Percentiles rank a stretch among this genome's conserved stretches.
These are phyloP conservation scores for Pharus latifolius DNA, from an alignment of 176 grass and related monocot species.

Conservation along the genomic window DNA sequence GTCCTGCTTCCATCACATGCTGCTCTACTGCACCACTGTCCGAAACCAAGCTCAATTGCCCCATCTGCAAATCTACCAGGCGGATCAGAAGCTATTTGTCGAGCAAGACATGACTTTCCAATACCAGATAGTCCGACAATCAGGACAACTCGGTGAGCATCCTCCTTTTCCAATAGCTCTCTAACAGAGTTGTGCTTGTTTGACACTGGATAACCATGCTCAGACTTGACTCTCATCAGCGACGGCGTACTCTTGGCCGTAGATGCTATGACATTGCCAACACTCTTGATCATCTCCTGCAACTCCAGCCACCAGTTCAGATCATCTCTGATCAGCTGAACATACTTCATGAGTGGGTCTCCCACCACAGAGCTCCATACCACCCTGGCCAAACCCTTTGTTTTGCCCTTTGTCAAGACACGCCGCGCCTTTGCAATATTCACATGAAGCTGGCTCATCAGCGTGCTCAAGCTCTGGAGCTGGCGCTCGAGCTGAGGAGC, in stretches of 20 bases:
- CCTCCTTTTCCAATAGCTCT: constrained; percentile 30
- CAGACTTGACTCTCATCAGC: constrained; percentile 33
- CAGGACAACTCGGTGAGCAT: constrained; percentile 39
- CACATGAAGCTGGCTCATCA: constrained; percentile 27
- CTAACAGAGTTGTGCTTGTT: constrained; percentile 36
- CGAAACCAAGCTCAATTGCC: constrained; percentile 50
- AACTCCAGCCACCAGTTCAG: constrained; percentile 73
- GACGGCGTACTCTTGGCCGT: constrained; percentile 29
- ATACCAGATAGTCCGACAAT: constrained; percentile 70
- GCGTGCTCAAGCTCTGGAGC: constrained; percentile 41
- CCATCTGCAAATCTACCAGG: constrained; percentile 31
- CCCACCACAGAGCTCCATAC: constrained; percentile 54
- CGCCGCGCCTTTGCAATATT: constrained; percentile 45
- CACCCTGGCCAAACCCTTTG: constrained; percentile 40
- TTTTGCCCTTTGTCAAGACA: constrained; percentile 43
- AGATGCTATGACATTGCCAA: constrained; percentile 20
- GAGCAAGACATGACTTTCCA: constrained; percentile 58
- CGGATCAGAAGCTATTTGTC: constrained; percentile 48
- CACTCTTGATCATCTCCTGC: constrained; percentile 34
- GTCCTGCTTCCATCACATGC: constrained; percentile 45
- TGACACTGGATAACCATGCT: constrained; percentile 51
- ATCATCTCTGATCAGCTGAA: constrained; percentile 54
- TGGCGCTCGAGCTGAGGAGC: constrained; percentile 38
- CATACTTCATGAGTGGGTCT: constrained; percentile 42
- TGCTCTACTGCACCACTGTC: constrained; percentile 52